These are phyloP conservation scores for Candida suzukii DNA, from an alignment of 805 yeast genomes.

Conservation along the genomic window DNA sequence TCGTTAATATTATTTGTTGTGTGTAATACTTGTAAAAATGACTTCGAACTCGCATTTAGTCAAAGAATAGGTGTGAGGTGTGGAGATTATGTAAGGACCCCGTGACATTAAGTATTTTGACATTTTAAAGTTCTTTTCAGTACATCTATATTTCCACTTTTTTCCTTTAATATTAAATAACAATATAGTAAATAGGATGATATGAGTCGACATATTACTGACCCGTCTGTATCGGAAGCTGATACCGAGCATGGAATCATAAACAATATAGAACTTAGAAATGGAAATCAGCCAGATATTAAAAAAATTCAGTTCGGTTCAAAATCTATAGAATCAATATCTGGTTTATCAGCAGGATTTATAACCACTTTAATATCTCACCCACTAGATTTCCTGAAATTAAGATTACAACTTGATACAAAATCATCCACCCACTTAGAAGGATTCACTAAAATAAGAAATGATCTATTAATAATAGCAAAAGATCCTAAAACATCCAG, in stretches of 20 bases:
- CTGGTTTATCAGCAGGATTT: conserved; percentile 80
- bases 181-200: not conserved
- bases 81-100: no score
- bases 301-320: conserved; percentile 3
- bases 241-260: not conserved
- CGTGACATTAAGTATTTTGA: no score
- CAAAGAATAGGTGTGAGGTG: no score
- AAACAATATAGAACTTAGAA: not conserved
- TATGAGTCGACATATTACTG: not conserved
- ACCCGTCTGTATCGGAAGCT: not conserved
- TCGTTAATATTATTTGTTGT: no score
- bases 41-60: no score
- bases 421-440: conserved; percentile 22
- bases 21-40: no score
- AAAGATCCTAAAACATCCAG: conserved; percentile 1
- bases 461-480: conserved; percentile 11
- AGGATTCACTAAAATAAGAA: conserved; percentile 19
- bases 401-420: conserved; percentile 65
- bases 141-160: no score
- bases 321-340: conserved; percentile 39
- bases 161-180: no score
- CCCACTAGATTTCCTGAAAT: conserved; percentile 82
- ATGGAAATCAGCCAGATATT: not conserved
- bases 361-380: conserved; percentile 76
- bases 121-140: no score